phyloP scores from a whole-genome alignment of 306 rosid species.

The Myrica gale region DNA sequence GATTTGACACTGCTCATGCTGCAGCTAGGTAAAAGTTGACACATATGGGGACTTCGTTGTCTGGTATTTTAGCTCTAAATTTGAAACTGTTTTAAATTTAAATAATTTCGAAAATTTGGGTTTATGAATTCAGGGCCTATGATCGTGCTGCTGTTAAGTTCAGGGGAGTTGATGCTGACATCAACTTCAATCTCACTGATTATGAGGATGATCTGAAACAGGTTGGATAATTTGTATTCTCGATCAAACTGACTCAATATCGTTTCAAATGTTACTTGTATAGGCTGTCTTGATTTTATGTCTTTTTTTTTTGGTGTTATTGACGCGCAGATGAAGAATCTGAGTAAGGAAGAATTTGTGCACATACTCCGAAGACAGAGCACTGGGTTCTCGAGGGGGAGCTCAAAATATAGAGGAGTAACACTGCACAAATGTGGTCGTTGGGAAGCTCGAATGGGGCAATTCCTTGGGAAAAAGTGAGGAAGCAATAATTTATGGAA shows the following conservation, averaged over 20 bases:
- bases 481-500: conserved; percentile 46
- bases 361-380: conserved; percentile 97
- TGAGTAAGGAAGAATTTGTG: conserved; percentile 87
- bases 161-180: conserved; percentile 97
- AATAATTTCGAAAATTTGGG: conserved; percentile 24
- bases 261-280: conserved; percentile 2
- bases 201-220: conserved; percentile 93
- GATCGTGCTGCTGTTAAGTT: conserved; percentile 98
- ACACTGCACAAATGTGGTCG: conserved; percentile 99
- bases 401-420: conserved; percentile 94
- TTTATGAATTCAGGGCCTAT: conserved; percentile 66
- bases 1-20: conserved; percentile 96
- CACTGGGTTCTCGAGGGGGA: conserved; percentile 95
- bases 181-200: conserved; percentile 83
- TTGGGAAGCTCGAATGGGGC: conserved; percentile 99
- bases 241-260: conserved; percentile 9
- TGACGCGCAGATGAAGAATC: conserved; percentile 67
- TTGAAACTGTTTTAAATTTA: conserved; percentile 16
- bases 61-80: neutral
- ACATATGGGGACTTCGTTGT: conserved; percentile 1
- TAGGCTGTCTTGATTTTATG: conserved; percentile 10
- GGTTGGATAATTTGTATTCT: conserved; percentile 43
- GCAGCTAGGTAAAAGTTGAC: conserved; percentile 78
- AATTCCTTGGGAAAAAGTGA: conserved; percentile 99
- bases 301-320: neutral